Conservation (phyloP, 768 basidiomycete species). For the Gymnopilus junonius region DNA sequence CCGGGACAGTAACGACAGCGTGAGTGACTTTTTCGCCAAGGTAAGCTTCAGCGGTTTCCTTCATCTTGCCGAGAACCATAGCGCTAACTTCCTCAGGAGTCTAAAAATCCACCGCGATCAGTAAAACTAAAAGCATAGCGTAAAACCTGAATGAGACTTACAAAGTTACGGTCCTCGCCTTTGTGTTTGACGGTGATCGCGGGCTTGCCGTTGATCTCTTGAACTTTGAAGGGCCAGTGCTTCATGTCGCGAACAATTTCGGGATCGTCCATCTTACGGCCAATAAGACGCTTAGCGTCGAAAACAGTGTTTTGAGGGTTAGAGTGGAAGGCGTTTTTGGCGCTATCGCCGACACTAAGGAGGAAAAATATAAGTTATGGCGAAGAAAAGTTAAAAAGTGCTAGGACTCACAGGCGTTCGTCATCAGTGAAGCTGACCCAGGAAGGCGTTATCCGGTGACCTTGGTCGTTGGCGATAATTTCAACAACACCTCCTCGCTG, state of each 20-base stretch:
- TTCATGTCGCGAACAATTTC: constrained; percentile 83
- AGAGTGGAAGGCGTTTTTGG: constrained; percentile 91
- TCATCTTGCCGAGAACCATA: constrained; percentile 71
- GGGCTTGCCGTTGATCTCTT: constrained; percentile 79
- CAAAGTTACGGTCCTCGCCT: constrained; percentile 60
- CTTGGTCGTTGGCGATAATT: constrained; percentile 91
- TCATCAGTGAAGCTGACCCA: constrained; percentile 92
- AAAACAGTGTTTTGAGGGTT: constrained; percentile 96
- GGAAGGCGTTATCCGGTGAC: constrained; percentile 89
- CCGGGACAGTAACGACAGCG: constrained; percentile 63
- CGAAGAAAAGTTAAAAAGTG: constrained; percentile 15
- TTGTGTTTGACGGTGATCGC: constrained; percentile 69
- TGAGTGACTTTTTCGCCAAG: constrained; percentile 66
- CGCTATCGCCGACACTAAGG: constrained; percentile 78
- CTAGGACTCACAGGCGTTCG: constrained; percentile 66
- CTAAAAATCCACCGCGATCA: constrained; percentile 23
- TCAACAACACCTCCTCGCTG: constrained; percentile 62
- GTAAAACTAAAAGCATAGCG: background rate
- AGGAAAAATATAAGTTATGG: background rate
- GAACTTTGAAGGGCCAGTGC: constrained; percentile 85
- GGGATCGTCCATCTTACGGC: constrained; percentile 76
- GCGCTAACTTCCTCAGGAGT: constrained; percentile 72
- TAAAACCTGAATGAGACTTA: constrained; percentile 30
- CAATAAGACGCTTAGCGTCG: constrained; percentile 93
- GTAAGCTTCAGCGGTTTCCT: constrained; percentile 73